Conservation (phyloP, 2,329 filamentous ascomycete species). For the Diaporthe ampelina region DNA sequence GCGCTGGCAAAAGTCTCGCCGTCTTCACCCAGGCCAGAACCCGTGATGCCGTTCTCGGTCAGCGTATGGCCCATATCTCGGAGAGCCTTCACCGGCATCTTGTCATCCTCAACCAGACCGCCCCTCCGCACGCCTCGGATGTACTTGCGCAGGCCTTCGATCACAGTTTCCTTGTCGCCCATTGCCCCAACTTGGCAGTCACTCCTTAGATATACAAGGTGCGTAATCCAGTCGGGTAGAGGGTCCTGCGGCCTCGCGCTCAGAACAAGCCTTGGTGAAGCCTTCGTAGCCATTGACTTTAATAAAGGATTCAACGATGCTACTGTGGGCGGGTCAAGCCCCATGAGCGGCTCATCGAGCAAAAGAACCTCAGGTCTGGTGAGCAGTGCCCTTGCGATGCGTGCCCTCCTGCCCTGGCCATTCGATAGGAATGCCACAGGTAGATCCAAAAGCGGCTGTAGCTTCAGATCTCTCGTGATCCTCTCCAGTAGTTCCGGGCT, state of each 20-base stretch:
- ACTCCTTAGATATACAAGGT: conserved; percentile 80
- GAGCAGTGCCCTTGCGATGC: conserved; percentile 89
- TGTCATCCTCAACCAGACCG: conserved; percentile 59
- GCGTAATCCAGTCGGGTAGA: conserved; percentile 91
- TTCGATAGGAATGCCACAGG: conserved; percentile 94
- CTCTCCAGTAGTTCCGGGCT: conserved; percentile 67
- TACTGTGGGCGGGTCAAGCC: conserved; percentile 88
- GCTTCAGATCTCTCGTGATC: conserved; percentile 77
- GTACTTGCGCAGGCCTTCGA: conserved; percentile 66
- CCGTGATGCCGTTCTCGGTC: conserved; percentile 56
- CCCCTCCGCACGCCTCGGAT: conserved; percentile 62
- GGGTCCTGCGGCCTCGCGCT: conserved; percentile 87
- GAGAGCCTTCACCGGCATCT: conserved; percentile 62
- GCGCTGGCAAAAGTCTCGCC: conserved; percentile 41
- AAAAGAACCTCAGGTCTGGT: conserved; percentile 84
- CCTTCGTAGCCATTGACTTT: conserved; percentile 74
- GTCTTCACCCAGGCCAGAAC: conserved; percentile 52
- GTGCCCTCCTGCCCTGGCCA: conserved; percentile 88
- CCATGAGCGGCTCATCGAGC: conserved; percentile 96
- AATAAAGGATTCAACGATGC: conserved; percentile 79
- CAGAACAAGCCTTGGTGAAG: conserved; percentile 80
- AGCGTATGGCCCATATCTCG: conserved; percentile 65
- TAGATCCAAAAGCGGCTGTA: conserved; percentile 79
- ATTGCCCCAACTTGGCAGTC: conserved; percentile 75
- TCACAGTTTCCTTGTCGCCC: conserved; percentile 75